Conservation (phyloP, 225 moss, liverwort and hornwort species). For the Asterella californica region DNA sequence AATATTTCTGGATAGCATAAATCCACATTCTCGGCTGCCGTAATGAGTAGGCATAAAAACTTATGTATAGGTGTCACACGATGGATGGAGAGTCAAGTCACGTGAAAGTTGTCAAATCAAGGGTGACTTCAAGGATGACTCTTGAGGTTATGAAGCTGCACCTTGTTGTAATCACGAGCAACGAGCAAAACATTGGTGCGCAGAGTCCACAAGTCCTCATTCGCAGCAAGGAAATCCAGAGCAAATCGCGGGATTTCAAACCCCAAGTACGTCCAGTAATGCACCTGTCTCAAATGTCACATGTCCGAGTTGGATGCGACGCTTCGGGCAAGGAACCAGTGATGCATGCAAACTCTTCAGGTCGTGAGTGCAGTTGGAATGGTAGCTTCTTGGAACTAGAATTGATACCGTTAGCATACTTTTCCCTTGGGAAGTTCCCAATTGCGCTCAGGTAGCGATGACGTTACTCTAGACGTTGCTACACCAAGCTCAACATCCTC, state of each 20-base stretch:
- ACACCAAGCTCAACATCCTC: neutral
- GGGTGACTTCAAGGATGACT: neutral
- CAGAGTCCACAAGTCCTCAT: constrained; percentile 44
- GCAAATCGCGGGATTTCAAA: constrained; percentile 57
- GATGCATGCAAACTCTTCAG: neutral
- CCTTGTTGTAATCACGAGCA: constrained; percentile 66
- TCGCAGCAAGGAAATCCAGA: constrained; percentile 36
- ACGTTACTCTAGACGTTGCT: neutral
- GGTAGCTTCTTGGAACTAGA: neutral
- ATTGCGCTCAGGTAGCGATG: neutral
- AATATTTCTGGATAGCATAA: neutral
- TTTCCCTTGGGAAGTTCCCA: neutral
- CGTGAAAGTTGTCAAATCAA: neutral
- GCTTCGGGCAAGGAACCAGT: neutral
- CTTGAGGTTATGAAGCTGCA: constrained; percentile 12
- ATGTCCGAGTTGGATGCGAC: neutral
- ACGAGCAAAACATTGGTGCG: constrained; percentile 46
- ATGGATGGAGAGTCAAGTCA: neutral
- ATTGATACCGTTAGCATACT: neutral
- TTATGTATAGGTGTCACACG: neutral
- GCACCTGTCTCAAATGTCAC: constrained; percentile 41
- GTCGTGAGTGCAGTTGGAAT: neutral
- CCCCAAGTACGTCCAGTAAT: constrained; percentile 65
- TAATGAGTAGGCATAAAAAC: neutral
- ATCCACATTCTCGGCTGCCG: neutral